Conservation (phyloP, 768 basidiomycete genomes). For the Podaxis sp. region DNA sequence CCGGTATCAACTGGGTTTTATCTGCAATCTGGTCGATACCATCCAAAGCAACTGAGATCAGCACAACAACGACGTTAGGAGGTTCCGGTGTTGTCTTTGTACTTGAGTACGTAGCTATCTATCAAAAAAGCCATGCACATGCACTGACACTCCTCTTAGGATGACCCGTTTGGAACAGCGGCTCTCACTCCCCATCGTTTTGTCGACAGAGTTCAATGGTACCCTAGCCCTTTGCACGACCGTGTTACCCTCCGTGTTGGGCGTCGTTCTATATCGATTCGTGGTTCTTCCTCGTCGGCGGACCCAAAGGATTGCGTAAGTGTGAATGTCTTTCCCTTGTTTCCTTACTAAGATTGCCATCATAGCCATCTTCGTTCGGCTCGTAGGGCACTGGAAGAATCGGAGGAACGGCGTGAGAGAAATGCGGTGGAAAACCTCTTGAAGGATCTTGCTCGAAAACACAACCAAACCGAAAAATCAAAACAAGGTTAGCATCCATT, state of each 20-base stretch:
- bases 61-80: constrained; percentile 38
- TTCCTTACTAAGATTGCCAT: not conserved
- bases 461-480: constrained; percentile 59
- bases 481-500: constrained; percentile 54
- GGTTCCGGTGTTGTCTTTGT: constrained; percentile 49
- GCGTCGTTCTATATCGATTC: constrained; percentile 56
- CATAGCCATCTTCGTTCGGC: constrained; percentile 66
- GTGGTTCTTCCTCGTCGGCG: constrained; percentile 56
- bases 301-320: constrained; percentile 53
- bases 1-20: constrained; percentile 31
- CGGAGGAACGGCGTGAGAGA: constrained; percentile 60
- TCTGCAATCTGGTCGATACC: constrained; percentile 14
- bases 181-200: constrained; percentile 54
- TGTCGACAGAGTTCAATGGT: constrained; percentile 51
- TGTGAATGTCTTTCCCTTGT: not conserved
- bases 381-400: constrained; percentile 62
- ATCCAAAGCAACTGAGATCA: constrained; percentile 11
- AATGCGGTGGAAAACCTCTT: constrained; percentile 64
- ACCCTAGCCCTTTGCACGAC: constrained; percentile 48
- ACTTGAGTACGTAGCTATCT: constrained; percentile 50
- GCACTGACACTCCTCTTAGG: constrained; percentile 33
- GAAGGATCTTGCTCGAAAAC: constrained; percentile 64
- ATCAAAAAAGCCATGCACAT: constrained; percentile 3
- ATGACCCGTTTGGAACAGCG: constrained; percentile 57
- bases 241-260: constrained; percentile 54